phyloP scores from a whole-genome alignment of 73 alveolate genomes.

The Effrenium voratum region DNA sequence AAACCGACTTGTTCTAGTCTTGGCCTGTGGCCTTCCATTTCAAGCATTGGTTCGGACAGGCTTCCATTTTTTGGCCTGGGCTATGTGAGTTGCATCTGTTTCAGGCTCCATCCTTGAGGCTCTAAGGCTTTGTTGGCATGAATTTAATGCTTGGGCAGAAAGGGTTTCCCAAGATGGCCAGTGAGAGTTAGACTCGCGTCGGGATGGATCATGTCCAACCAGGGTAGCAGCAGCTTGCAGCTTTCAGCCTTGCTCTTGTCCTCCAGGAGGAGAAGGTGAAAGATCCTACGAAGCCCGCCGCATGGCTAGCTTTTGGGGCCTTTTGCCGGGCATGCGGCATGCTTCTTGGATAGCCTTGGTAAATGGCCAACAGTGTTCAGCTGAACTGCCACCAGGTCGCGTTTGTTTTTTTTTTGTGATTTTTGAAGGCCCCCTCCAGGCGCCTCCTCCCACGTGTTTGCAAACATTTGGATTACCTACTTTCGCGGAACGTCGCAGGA shows the following conservation, averaged over 20 bases:
- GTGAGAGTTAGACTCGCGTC: background rate
- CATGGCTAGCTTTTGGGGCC: too few relatives aligned
- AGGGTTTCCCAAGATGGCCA: background rate
- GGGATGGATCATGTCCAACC: background rate
- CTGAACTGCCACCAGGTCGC: background rate
- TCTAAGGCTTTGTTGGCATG: background rate
- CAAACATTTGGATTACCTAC: too few relatives aligned
- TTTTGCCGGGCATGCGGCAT: background rate
- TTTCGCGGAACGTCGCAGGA: too few relatives aligned
- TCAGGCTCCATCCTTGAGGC: background rate
- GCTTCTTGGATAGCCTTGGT: background rate
- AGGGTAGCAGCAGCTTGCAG: background rate
- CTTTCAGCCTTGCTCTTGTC: background rate
- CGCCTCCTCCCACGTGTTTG: too few relatives aligned
- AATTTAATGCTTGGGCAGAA: background rate
- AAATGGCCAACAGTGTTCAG: background rate
- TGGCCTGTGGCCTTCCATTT: too few relatives aligned
- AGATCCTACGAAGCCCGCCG: slow-evolving; percentile 85
- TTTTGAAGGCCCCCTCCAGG: too few relatives aligned
- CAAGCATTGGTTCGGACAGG: background rate
- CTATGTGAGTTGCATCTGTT: background rate
- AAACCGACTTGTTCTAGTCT: too few relatives aligned
- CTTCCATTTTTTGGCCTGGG: background rate
- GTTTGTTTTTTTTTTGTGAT: background rate
- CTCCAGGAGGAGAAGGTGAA: slow-evolving; percentile 81